Conservation (phyloP, 768 basidiomycete species). For the Rhodotorula sphaerocarpa region DNA sequence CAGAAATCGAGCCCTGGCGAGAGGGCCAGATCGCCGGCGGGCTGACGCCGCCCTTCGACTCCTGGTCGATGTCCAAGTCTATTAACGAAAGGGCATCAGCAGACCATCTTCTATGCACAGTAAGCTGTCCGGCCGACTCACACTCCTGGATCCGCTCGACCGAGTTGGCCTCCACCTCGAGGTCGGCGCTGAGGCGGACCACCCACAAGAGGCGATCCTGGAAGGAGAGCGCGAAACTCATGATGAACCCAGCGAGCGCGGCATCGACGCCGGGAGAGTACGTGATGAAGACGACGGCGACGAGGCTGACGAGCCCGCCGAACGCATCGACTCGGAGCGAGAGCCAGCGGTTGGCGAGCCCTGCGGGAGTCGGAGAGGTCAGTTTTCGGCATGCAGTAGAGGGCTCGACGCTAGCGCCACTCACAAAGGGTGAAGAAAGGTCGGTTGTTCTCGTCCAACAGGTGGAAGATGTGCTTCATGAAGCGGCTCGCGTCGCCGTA, state of each 20-base stretch:
- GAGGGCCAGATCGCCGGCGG: slow-evolving; percentile 48
- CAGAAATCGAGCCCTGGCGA: slow-evolving; percentile 42
- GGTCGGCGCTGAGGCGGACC: slow-evolving; percentile 43
- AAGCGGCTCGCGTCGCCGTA: slow-evolving; percentile 47
- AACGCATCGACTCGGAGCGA: slow-evolving; percentile 40
- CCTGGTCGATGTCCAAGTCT: slow-evolving; percentile 37
- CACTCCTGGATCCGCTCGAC: slow-evolving; percentile 49
- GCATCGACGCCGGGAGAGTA: slow-evolving; percentile 42
- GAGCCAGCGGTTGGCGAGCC: slow-evolving; percentile 37
- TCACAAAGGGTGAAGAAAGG: slow-evolving; percentile 46
- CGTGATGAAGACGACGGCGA: slow-evolving; percentile 44
- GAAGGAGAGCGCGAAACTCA: slow-evolving; percentile 42
- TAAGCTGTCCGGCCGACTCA: background rate
- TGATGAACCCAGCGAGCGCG: slow-evolving; percentile 42
- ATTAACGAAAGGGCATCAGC: background rate
- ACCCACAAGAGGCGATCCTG: slow-evolving; percentile 47
- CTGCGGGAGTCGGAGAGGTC: background rate
- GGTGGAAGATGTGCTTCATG: slow-evolving; percentile 42
- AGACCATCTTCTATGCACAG: no score
- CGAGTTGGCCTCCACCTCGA: slow-evolving; percentile 42
- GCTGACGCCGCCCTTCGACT: slow-evolving; percentile 38
- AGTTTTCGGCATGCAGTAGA: background rate
- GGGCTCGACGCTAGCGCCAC: no score
- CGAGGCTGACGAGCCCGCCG: slow-evolving; percentile 44
- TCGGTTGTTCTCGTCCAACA: slow-evolving; percentile 45